Evolutionary conservation across 257 asterid species (phyloP), one percentile per base, ranked within the genome.

Genomic region (Capsicum baccatum): DNA sequence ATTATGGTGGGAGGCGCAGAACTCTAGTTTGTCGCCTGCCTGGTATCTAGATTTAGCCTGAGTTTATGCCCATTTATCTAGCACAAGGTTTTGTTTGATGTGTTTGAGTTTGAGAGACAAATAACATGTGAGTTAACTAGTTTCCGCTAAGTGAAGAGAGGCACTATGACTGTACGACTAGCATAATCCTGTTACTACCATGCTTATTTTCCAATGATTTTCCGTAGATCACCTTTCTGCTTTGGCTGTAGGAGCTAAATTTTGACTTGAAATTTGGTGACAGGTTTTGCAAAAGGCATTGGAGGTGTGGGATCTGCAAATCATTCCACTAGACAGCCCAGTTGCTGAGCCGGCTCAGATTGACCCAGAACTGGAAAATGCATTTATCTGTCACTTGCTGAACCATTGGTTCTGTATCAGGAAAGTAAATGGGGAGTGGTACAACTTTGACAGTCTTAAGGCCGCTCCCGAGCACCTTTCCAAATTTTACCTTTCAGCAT

Each of bases 381-480:
- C 98, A 26, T 97, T 93, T 80, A 92, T 97, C 63, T 97, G 99
- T 81, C 96, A 97, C 84, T 87, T 97, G 89, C 96, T 92, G 89
- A 92, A 93, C 89, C 99, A 97, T 74, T 97, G 99, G 99, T 97
- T 95, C 85, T 97, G 99, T 74, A 92, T 97, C 73, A 85, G 99
- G 84, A 97, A 94, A 91, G 99, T 95, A 44, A 94, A 93, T 64
- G 98, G 97, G 67, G 99, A 96, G 83, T 90, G 92, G 92, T 90
- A 90, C 73, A 90, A 90, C 79, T 90, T 90, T 57, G 86, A 90
- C 78, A 90, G 92, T 84, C 90, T 90, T 12, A 88, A 88, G 58
- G 89, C 91, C 2, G 92, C 91, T 12, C 99, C 99, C 0, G 94
- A 97, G 90, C 99, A 97, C 94, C 97, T 97, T 80, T 97, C 99